A percentile compares a stretch with the other conserved stretches of the same genome.
These are phyloP conservation scores for Adansonia rubrostipa DNA, from an alignment of 441 rosid species.

Conservation along the genomic window DNA sequence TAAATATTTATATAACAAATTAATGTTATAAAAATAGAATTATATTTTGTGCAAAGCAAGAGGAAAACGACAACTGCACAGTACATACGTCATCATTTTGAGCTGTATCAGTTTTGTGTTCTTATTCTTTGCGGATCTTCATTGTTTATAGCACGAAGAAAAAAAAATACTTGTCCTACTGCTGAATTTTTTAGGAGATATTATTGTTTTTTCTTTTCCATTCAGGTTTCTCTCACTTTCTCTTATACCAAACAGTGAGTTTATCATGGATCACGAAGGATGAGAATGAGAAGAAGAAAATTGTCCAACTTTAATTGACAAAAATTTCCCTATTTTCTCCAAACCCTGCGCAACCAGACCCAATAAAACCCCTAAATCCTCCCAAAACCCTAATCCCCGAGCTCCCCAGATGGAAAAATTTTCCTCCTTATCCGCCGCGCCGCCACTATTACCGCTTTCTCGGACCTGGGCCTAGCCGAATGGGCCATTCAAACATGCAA, in stretches of 20 bases:
- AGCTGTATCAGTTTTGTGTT: neutral
- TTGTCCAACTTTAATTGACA: slow-evolving; percentile 31
- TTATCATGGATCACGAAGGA: slow-evolving; percentile 42
- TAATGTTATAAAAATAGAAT: too few relatives aligned
- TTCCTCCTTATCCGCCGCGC: slow-evolving; percentile 30
- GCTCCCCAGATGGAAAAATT: slow-evolving; percentile 48
- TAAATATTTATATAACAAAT: too few relatives aligned
- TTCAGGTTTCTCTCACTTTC: neutral
- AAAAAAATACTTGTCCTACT: too few relatives aligned
- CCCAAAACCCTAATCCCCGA: slow-evolving; percentile 31
- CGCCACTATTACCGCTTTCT: slow-evolving; percentile 39
- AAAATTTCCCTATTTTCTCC: slow-evolving; percentile 67
- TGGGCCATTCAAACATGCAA: slow-evolving; percentile 86
- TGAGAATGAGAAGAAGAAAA: neutral
- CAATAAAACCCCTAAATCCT: slow-evolving; percentile 18
- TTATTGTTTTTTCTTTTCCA: too few relatives aligned
- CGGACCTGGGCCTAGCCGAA: slow-evolving; percentile 75
- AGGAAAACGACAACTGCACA: too few relatives aligned
- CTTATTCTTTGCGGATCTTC: neutral
- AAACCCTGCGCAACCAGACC: slow-evolving; percentile 42
- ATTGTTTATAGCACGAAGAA: too few relatives aligned
- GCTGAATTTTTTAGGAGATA: too few relatives aligned
- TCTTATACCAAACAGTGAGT: neutral
- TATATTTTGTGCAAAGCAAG: too few relatives aligned
- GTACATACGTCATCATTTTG: too few relatives aligned